These are phyloP conservation scores for Blastobotrys robertii DNA, from an alignment of 805 yeast species.

Conservation along the genomic window DNA sequence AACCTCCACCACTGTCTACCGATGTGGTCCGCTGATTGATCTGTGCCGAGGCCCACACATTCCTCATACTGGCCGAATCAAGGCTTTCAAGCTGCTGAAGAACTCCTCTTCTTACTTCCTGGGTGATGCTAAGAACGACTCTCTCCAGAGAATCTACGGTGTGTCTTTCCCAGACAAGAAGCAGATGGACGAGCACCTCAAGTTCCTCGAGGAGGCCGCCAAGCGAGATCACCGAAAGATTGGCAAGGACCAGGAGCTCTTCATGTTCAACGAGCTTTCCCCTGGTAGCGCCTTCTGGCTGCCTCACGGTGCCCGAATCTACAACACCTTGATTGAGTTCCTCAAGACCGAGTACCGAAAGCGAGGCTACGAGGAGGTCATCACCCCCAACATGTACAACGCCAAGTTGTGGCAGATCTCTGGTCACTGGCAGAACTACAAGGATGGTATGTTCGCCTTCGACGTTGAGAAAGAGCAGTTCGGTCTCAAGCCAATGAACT, in stretches of 20 bases:
- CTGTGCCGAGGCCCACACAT: slow-evolving; percentile 97
- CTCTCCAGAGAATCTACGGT: slow-evolving; percentile 95
- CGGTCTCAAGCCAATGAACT: slow-evolving; percentile 95
- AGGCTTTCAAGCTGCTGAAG: slow-evolving; percentile 87
- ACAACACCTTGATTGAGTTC: slow-evolving; percentile 74
- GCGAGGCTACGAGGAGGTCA: slow-evolving; percentile 97
- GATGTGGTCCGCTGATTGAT: slow-evolving; percentile 96
- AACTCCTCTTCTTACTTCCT: slow-evolving; percentile 93
- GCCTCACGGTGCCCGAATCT: slow-evolving; percentile 98
- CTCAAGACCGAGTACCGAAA: slow-evolving; percentile 76
- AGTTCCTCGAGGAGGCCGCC: slow-evolving; percentile 92
- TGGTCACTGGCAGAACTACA: slow-evolving; percentile 97
- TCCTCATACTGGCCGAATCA: slow-evolving; percentile 94
- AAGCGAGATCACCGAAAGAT: slow-evolving; percentile 87
- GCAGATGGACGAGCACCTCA: slow-evolving; percentile 86
- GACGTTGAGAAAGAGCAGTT: slow-evolving; percentile 93
- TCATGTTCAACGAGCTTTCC: slow-evolving; percentile 90
- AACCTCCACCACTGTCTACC: slow-evolving; percentile 89
- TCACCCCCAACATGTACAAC: slow-evolving; percentile 98
- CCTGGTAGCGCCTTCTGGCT: slow-evolving; percentile 99
- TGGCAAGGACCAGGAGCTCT: slow-evolving; percentile 93
- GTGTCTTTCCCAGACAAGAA: slow-evolving; percentile 98
- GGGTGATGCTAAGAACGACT: slow-evolving; percentile 88
- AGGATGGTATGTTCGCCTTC: slow-evolving; percentile 94
- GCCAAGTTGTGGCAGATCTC: slow-evolving; percentile 97